These are phyloP conservation scores for Wickerhamiella shivajii DNA, from an alignment of 805 yeast species.

Conservation along the genomic window DNA sequence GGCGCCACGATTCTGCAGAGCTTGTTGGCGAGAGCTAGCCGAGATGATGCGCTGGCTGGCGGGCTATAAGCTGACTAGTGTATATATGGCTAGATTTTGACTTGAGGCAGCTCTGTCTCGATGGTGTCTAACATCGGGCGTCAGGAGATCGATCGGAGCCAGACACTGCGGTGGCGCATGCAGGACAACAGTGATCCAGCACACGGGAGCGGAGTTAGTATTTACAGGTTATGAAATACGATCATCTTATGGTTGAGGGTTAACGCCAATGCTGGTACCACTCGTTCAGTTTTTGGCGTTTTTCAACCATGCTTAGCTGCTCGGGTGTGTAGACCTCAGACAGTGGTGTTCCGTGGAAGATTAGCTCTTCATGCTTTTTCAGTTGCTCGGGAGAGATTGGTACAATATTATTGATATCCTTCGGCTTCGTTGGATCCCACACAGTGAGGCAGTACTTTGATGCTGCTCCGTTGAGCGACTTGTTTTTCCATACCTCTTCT, in stretches of 20 bases:
- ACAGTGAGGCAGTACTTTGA: slow-evolving; percentile 66
- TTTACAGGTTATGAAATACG: too few species aligned
- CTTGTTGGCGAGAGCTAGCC: too few species aligned
- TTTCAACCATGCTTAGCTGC: slow-evolving; percentile 38
- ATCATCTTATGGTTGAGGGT: neutral
- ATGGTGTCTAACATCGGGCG: too few species aligned
- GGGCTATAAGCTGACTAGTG: too few species aligned
- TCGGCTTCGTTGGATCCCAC: slow-evolving; percentile 62
- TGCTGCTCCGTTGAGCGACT: slow-evolving; percentile 74
- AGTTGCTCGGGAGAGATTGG: slow-evolving; percentile 84
- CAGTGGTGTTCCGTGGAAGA: slow-evolving; percentile 49
- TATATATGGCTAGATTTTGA: too few species aligned
- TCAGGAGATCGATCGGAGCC: too few species aligned
- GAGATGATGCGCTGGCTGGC: too few species aligned
- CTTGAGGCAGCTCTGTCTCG: too few species aligned
- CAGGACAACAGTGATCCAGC: too few species aligned
- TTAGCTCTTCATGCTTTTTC: slow-evolving; percentile 60
- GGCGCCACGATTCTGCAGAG: too few species aligned
- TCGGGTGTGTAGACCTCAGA: slow-evolving; percentile 50
- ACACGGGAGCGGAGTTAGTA: too few species aligned
- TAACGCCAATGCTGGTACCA: slow-evolving; percentile 36
- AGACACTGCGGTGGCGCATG: too few species aligned
- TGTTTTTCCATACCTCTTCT: slow-evolving; percentile 88
- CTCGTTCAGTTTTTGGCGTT: slow-evolving; percentile 59
- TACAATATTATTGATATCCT: slow-evolving; percentile 65